These are phyloP conservation scores for Streptanthus diversifolius DNA, from an alignment of 345 rosid genomes.

Conservation along the genomic window DNA sequence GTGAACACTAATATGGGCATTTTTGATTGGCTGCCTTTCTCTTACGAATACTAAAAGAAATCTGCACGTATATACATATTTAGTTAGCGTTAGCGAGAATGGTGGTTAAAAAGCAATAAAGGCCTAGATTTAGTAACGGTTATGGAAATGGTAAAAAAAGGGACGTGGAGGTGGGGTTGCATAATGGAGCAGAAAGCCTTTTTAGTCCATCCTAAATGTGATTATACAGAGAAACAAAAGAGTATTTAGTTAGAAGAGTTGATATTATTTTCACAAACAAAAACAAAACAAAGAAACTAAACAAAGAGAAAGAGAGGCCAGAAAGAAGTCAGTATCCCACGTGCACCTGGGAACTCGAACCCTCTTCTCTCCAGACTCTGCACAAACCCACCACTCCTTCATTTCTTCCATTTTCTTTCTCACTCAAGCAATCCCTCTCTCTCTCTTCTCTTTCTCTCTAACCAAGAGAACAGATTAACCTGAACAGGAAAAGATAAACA, in stretches of 20 bases:
- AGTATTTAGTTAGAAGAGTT: not conserved
- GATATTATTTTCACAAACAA: not conserved
- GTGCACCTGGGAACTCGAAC: slow-evolving; percentile 59
- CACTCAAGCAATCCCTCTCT: slow-evolving; percentile 37
- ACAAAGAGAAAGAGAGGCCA: not conserved
- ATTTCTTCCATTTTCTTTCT: slow-evolving; percentile 21
- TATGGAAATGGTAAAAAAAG: not conserved
- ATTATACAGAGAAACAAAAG: not conserved
- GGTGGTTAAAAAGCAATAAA: not conserved
- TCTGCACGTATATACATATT: not conserved
- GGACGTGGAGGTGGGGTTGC: not conserved
- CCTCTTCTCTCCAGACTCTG: slow-evolving; percentile 26
- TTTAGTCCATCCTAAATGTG: not conserved
- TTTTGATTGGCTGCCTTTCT: not conserved
- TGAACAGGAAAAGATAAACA: no score
- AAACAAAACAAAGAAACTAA: not conserved
- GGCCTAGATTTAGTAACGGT: not conserved
- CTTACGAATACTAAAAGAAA: not conserved
- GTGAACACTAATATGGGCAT: not conserved
- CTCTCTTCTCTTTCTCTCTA: slow-evolving; percentile 30
- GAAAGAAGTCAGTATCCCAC: slow-evolving; percentile 52
- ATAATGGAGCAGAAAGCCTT: slow-evolving; percentile 7
- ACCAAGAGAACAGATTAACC: slow-evolving; percentile 12
- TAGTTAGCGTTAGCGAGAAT: not conserved
- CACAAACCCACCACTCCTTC: slow-evolving; percentile 22